A percentile compares a stretch with the other conserved stretches of the same genome.
These are phyloP conservation scores for Fusarium mundagurra DNA, from an alignment of 2,329 filamentous ascomycete genomes.

Conservation along the genomic window DNA sequence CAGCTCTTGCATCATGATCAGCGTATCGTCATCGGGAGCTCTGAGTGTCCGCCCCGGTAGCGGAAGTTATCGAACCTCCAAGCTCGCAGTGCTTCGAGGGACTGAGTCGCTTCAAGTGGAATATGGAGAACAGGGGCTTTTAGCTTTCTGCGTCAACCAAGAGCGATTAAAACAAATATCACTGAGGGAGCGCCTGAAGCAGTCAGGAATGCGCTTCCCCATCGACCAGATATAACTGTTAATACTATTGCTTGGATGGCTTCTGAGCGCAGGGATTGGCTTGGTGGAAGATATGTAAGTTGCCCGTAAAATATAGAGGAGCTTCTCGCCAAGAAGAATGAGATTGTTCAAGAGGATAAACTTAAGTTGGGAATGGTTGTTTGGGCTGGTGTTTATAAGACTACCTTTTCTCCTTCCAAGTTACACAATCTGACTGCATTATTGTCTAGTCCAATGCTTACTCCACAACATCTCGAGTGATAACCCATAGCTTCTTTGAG, in stretches of 20 bases:
- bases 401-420: no score
- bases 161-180: background rate
- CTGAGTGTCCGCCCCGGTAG: background rate
- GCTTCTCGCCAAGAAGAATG: background rate
- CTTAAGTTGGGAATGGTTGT: background rate
- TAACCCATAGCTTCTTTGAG: conserved; percentile 10
- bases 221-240: background rate
- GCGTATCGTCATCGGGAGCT: background rate
- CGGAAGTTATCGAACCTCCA: background rate
- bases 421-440: no score
- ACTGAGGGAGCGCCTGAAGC: background rate
- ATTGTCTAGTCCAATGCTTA: no score
- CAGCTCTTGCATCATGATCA: background rate
- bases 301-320: background rate
- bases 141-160: fast-evolving
- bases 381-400: background rate
- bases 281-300: background rate
- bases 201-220: background rate
- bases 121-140: background rate
- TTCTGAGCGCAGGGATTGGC: background rate
- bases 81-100: background rate
- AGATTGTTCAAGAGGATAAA: background rate
- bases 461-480: background rate
- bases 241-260: background rate
- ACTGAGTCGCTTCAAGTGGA: background rate